Conservation (phyloP, 441 rosid species). For the Syzygium syzygioides region DNA sequence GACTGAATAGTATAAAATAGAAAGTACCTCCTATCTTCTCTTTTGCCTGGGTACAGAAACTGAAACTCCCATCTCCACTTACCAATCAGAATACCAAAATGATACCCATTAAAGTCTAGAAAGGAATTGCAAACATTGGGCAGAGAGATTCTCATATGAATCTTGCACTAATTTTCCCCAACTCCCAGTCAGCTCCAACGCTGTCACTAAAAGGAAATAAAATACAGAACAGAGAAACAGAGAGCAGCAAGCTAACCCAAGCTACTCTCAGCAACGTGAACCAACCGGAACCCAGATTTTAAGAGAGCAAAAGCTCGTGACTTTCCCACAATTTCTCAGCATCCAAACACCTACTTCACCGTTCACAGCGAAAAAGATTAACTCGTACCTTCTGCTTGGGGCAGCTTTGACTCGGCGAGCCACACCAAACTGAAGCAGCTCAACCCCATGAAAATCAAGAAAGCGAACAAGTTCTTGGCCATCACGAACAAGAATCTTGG, state of each 20-base stretch:
- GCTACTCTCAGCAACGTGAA: not conserved
- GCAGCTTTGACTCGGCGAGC: conserved; percentile 39
- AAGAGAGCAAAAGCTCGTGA: not conserved
- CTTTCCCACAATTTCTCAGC: not conserved
- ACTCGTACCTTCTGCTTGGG: conserved; percentile 53
- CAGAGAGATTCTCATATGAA: not conserved
- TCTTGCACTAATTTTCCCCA: not conserved
- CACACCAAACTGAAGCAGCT: conserved; percentile 32
- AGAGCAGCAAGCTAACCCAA: not conserved
- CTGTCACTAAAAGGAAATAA: not conserved
- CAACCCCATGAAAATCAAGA: conserved; percentile 28
- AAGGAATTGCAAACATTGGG: not conserved
- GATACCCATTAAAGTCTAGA: not conserved
- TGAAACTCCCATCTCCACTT: not conserved
- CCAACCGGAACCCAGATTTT: not conserved
- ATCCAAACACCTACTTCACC: not conserved
- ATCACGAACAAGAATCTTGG: conserved; percentile 9
- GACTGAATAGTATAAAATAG: not conserved
- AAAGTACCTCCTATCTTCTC: not conserved
- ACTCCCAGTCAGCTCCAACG: not conserved
- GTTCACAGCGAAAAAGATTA: not conserved
- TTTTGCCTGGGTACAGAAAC: not conserved
- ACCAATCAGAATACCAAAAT: not conserved
- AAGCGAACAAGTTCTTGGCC: conserved; percentile 11
- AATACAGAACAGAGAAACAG: not conserved